Evolutionary conservation across 176 grass and related monocot genomes (phyloP).

Genomic region (Eragrostis nindensis): DNA sequence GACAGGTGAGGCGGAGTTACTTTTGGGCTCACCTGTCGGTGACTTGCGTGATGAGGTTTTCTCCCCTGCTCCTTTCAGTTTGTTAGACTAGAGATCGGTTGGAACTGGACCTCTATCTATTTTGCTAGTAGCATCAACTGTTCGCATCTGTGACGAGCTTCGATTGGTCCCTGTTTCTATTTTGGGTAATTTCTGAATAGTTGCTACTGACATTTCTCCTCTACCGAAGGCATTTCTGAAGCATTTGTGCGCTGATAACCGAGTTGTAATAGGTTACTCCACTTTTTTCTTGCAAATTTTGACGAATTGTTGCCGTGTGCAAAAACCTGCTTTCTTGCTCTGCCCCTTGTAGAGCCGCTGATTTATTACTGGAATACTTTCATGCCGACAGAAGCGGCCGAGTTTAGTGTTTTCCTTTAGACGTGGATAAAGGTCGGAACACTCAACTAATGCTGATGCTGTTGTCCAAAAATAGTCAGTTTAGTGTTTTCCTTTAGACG

Average conservation of each 20-base stretch:
- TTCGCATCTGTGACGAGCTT: neutral
- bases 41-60: neutral
- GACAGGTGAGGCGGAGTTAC: neutral
- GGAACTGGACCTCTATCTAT: neutral
- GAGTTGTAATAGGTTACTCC: neutral
- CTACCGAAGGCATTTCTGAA: neutral
- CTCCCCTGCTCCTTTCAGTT: neutral
- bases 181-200: neutral
- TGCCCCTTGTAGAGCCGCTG: neutral
- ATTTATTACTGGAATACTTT: neutral
- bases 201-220: neutral
- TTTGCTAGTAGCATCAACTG: neutral
- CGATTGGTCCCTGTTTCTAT: neutral
- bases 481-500: neutral
- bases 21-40: neutral
- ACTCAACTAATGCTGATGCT: neutral
- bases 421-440: neutral
- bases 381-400: conserved; percentile 1
- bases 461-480: neutral
- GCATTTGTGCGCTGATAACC: neutral
- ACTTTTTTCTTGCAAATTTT: neutral
- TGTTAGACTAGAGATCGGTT: neutral
- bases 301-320: neutral
- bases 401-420: neutral
- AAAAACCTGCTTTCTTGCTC: neutral